Conservation (phyloP, 129 eudicot genomes). For the Cynara cardunculus region DNA sequence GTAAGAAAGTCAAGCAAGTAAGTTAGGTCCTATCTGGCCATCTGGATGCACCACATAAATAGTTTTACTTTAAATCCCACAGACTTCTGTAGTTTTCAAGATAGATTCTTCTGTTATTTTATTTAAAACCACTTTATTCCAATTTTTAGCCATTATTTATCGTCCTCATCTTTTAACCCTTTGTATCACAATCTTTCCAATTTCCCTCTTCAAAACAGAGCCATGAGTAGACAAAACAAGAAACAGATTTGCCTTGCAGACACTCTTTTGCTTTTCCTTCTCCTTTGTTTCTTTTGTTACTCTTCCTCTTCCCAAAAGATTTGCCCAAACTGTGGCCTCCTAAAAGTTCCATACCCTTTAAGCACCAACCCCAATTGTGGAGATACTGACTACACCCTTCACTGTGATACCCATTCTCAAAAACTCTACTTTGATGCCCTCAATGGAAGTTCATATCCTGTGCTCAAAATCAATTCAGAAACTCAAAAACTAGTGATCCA, state of each 20-base stretch:
- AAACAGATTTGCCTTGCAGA: background rate
- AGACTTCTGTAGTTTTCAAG: slow-evolving; percentile 19
- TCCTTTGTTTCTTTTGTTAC: slow-evolving; percentile 27
- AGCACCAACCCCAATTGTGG: slow-evolving; percentile 56
- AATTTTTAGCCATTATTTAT: slow-evolving; percentile 40
- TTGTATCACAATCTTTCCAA: slow-evolving; percentile 17
- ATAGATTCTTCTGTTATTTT: slow-evolving; percentile 29
- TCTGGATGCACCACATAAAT: background rate
- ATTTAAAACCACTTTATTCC: slow-evolving; percentile 35
- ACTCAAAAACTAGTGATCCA: slow-evolving; percentile 44
- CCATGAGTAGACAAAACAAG: slow-evolving; percentile 24
- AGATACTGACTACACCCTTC: slow-evolving; percentile 40
- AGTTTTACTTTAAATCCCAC: slow-evolving; percentile 11
- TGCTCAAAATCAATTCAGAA: slow-evolving; percentile 33
- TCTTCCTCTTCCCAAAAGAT: slow-evolving; percentile 41
- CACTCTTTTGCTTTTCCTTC: slow-evolving; percentile 29
- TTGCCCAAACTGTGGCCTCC: slow-evolving; percentile 51
- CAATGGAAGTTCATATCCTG: slow-evolving; percentile 48
- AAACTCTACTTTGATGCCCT: slow-evolving; percentile 57
- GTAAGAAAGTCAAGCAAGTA: background rate
- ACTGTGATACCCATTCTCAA: slow-evolving; percentile 36
- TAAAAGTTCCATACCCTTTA: slow-evolving; percentile 56
- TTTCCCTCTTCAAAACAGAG: slow-evolving; percentile 21
- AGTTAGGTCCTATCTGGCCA: background rate
- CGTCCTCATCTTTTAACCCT: slow-evolving; percentile 27